Evolutionary conservation across 2,329 filamentous ascomycete species (phyloP), one percentile per base, ranked within the genome.

Genomic region (Escovopsis sp.): DNA sequence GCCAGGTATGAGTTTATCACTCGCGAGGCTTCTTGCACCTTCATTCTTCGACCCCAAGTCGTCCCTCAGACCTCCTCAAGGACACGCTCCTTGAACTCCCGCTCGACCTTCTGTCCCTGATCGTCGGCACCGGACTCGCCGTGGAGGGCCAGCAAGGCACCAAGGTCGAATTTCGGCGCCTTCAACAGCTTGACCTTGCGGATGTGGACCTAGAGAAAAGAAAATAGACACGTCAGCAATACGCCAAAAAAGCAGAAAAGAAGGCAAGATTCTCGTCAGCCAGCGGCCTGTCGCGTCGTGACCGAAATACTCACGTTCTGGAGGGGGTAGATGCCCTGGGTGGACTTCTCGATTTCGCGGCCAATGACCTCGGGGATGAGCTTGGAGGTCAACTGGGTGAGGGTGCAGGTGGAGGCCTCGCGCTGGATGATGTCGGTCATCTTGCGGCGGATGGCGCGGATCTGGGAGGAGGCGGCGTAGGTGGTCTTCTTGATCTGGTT

Each of bases 401-500:
- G 78, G 47, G 86, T 93, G 78, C 86, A 93, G 71, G 74, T 84
- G 53, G 82, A 75, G 45, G 90, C 90, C 74, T 98, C 90, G 55
- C 87, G 82, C 66, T 83, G 76, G 66, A 98, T 96, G 68, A 98
- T 96, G 69, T 98, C 90, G 48, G 76, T 82, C 90, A 98, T 98
- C 85, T 98, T 96, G 76, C 87, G 90, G 67, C 90, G 83, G 66
- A 98, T 98, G 53, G 82, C 79, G 51, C 88, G 82, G 66, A 96
- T 96, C 71, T 98, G 90, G 48, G 90, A 96, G 48, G 85, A 86
- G 48, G 80, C 80, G 52, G 90, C 90, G 62, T 98, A 98, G 62
- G 90, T 98, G 57, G 90, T 98, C 83, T 96, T 98, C 83, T 94
- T 94, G 75, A 98, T 88, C 76, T 98, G 90, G 76, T 96, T 98